Base-by-base conservation (phyloP, 106 monocot genomes). In the Amphibolis antarctica region DNA sequence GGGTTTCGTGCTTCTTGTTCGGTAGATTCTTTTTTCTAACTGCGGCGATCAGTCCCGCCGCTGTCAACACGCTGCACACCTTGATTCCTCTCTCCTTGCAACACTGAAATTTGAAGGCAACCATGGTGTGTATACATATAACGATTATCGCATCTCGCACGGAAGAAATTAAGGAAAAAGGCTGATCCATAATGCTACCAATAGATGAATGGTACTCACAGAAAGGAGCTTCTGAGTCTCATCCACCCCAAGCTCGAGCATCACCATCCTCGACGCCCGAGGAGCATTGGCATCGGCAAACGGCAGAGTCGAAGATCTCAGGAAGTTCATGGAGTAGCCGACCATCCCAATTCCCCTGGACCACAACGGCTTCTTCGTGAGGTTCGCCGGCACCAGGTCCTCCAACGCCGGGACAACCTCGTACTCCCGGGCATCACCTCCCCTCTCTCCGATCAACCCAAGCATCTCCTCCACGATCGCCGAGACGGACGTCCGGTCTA, bases 11-110 rank as follows among this genome's bases (percentile, higher is more conserved):
- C 43, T 66, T 81, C 46, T 75, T 69, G 4, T 68, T 57, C 13
- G 69, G 74, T 0, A 84, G 59, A 27, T 82, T 62, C 56, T 86
- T 89, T 47, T 86, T 86, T 9, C 64, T 67, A 27, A 71, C 46
- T 12, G 79, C 56, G 10, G 89, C 81, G 20, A 86, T 64, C 12
- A 94, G 46, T 26, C 55, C 83, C 24, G 94, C 89, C 59, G 86
- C 89, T 49, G 78, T 28, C 15, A 89, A 31, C 17, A 75, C 85
- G 13, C 55, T 53, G 52, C 78, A 86, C 0, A 88, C 76, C 68
- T 94, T 89, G 20, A 94, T 61, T 23, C 77, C 93, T 31, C 61
- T 88, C 10, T 19, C 58, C 50, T 80, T 58, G 73, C 88, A 94
- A 64, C 54, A 81, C 93, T 94, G 73, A 27, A 46, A 55, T 54